phyloP scores from a whole-genome alignment of 164 flowering plant species.

The Chimonanthus praecox region DNA sequence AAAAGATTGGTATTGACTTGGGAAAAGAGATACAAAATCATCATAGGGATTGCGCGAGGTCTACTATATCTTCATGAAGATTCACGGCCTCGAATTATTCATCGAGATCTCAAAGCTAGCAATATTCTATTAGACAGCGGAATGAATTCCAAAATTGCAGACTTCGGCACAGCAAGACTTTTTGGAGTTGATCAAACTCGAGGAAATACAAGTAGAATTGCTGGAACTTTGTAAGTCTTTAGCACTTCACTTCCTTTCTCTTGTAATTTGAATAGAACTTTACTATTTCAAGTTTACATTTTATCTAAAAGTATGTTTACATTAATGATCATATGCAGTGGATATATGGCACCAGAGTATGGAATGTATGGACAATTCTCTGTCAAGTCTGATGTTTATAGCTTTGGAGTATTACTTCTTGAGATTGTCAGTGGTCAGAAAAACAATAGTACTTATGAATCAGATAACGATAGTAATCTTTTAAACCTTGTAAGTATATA shows the following conservation, averaged over 20 bases:
- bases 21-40: constrained; percentile 20
- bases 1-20: constrained; percentile 14
- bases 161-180: constrained; percentile 49
- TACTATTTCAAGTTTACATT: too few species aligned
- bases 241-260: too few species aligned
- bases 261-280: too few species aligned
- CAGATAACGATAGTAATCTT: not conserved
- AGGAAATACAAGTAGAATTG: constrained; percentile 21
- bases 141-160: constrained; percentile 43
- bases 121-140: constrained; percentile 44
- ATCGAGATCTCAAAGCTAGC: constrained; percentile 55
- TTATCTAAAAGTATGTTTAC: too few species aligned
- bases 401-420: not conserved
- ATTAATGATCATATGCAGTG: not conserved
- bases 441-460: not conserved
- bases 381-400: not conserved
- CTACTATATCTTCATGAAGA: constrained; percentile 61
- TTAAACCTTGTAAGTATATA: not conserved
- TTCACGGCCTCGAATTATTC: constrained; percentile 43
- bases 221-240: constrained; percentile 36
- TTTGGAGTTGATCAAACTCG: constrained; percentile 24
- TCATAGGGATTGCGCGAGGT: constrained; percentile 46
- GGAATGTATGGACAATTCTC: not conserved
- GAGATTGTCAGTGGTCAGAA: not conserved
- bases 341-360: not conserved